Percentiles rank a stretch among this genome's conserved stretches.
phyloP scores from a whole-genome alignment of 2,329 filamentous ascomycete genomes.

The Botryosphaeria dothidea region DNA sequence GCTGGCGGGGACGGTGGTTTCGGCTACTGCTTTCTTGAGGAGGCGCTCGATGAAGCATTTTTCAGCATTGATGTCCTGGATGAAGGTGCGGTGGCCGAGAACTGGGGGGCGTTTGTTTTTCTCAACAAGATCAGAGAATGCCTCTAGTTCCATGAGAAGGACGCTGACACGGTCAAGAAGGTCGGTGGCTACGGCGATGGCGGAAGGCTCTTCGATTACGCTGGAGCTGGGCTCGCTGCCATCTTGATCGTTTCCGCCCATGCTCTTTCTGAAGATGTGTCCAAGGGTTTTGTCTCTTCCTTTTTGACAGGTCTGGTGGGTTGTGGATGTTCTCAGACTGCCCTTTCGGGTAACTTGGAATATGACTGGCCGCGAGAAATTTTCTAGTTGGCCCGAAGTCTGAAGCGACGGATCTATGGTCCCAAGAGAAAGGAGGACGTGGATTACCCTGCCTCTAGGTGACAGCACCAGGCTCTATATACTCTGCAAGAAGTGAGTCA shows the following conservation, averaged over 20 bases:
- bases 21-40: background rate
- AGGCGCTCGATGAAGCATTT: conserved; percentile 19
- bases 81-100: background rate
- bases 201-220: background rate
- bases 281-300: background rate
- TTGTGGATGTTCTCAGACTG: background rate
- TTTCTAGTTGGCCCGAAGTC: background rate
- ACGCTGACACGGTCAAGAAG: conserved; percentile 8
- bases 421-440: too few species aligned
- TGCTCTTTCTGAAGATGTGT: background rate
- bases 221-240: background rate
- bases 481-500: background rate
- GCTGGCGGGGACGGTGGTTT: background rate
- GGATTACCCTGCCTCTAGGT: too few species aligned
- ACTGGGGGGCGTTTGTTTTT: background rate
- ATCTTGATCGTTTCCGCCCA: background rate
- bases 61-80: conserved; percentile 15
- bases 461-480: background rate
- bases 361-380: background rate
- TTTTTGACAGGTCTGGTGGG: background rate
- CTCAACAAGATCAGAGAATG: background rate
- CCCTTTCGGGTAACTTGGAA: background rate
- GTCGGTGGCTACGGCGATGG: background rate
- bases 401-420: background rate
- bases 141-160: conserved; percentile 14